Evolutionary conservation across 2,329 filamentous ascomycete genomes (phyloP).

Genomic region (Trichoderma breve): DNA sequence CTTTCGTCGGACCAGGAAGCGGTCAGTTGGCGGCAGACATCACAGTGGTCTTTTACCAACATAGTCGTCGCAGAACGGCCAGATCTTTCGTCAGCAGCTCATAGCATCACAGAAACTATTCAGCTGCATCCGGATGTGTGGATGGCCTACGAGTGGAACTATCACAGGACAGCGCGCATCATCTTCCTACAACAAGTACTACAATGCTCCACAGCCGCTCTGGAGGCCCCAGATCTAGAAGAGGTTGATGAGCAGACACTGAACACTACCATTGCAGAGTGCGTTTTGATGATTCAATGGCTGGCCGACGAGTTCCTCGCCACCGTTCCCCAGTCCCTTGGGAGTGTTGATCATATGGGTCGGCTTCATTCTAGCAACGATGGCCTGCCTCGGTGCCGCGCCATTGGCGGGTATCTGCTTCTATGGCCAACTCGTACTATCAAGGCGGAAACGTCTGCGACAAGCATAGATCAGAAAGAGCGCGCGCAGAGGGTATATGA

Average conservation of each 20-base stretch:
- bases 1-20: constrained; percentile 32
- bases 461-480: constrained; percentile 31
- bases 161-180: constrained; percentile 38
- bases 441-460: constrained; percentile 28
- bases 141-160: constrained; percentile 44
- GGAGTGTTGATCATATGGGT: constrained; percentile 34
- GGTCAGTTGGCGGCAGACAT: constrained; percentile 31
- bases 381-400: constrained; percentile 29
- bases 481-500: constrained; percentile 33
- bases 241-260: background rate
- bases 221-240: background rate
- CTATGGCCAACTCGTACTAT: constrained; percentile 40
- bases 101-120: constrained; percentile 19
- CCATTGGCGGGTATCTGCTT: constrained; percentile 38
- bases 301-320: constrained; percentile 36
- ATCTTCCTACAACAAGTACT: constrained; percentile 38
- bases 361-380: constrained; percentile 2
- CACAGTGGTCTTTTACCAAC: constrained; percentile 35
- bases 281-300: constrained; percentile 27
- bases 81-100: background rate
- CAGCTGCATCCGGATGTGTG: constrained; percentile 40
- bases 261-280: constrained; percentile 18
- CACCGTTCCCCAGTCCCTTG: constrained; percentile 38
- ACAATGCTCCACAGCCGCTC: constrained; percentile 26
- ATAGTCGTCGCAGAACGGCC: constrained; percentile 19